A percentile compares a stretch with the other conserved stretches of the same genome.
Evolutionary conservation across 139 green algal species (phyloP).

Genomic region (Monoraphidium neglectum): DNA sequence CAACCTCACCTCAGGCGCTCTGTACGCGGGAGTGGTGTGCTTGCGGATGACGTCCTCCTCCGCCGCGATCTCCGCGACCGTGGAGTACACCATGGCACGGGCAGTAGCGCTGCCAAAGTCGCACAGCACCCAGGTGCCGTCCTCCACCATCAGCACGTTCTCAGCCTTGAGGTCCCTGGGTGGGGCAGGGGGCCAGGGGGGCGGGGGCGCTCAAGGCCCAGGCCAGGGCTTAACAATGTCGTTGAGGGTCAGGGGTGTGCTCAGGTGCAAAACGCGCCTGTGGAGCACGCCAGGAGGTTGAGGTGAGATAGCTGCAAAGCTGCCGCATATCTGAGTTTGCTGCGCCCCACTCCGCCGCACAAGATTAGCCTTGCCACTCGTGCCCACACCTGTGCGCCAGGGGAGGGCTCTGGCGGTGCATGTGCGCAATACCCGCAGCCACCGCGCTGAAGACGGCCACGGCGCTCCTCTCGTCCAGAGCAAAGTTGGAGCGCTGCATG

Average conservation of each 20-base stretch:
- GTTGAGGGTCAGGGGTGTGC: too few species aligned
- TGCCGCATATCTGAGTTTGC: too few species aligned
- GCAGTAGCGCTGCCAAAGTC: constrained; percentile 90
- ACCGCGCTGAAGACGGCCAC: constrained; percentile 64
- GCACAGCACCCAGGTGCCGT: constrained; percentile 89
- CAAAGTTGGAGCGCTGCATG: constrained; percentile 40
- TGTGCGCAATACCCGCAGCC: constrained; percentile 67
- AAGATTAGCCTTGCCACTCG: too few species aligned
- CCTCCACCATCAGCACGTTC: constrained; percentile 83
- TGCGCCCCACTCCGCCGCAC: too few species aligned
- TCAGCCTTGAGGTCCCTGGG: constrained; percentile 92
- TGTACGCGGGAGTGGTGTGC: constrained; percentile 92
- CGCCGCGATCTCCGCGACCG: constrained; percentile 58
- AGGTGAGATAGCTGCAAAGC: too few species aligned
- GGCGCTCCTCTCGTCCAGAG: constrained; percentile 49
- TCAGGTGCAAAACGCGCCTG: too few species aligned
- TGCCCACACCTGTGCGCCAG: constrained; percentile 78
- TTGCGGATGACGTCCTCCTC: constrained; percentile 86
- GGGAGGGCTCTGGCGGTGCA: constrained; percentile 76
- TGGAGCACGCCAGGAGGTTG: too few species aligned
- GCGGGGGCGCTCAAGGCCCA: neutral
- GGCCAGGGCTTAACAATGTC: too few species aligned
- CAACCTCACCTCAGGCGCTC: constrained; percentile 83
- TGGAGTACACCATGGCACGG: constrained; percentile 50
- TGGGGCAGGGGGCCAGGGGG: neutral